Evolutionary conservation across 2,329 filamentous ascomycete genomes (phyloP).

Genomic region (Colletotrichum sp.): DNA sequence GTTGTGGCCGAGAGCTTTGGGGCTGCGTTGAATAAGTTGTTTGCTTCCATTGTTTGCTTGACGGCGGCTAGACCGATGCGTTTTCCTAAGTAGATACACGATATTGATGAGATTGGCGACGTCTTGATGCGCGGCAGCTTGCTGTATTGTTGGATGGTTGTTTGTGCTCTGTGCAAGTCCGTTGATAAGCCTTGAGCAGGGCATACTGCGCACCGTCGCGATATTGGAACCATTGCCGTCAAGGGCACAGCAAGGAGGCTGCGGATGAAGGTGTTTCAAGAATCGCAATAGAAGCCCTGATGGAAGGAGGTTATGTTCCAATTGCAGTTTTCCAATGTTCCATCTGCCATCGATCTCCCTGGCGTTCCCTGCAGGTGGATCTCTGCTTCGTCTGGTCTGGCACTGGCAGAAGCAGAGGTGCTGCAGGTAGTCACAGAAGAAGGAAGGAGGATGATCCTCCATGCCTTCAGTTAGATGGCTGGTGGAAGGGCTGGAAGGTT

Average conservation of each 20-base stretch:
- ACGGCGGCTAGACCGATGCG: background rate
- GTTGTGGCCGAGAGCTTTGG: background rate
- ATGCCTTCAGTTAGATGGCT: background rate
- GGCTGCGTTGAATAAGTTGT: background rate
- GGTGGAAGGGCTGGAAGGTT: background rate
- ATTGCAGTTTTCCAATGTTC: background rate
- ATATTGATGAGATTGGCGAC: background rate
- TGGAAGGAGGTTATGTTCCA: constrained; percentile 10
- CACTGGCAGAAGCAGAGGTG: background rate
- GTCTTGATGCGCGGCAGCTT: background rate
- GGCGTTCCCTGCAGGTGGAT: background rate
- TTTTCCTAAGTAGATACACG: background rate
- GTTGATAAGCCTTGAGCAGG: background rate
- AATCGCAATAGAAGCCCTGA: constrained; percentile 13
- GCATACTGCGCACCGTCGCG: background rate
- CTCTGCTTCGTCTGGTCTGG: constrained; percentile 4
- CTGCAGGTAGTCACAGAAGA: background rate
- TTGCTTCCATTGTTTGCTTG: constrained; percentile 4
- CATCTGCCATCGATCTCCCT: background rate
- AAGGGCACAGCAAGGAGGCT: background rate
- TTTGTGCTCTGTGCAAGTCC: background rate
- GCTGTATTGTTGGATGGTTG: background rate
- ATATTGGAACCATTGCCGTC: background rate
- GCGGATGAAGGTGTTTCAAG: constrained; percentile 5
- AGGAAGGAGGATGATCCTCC: background rate